Evolutionary conservation across 106 monocot species (phyloP), one percentile per base, ranked within the genome.

Genomic region (Alisma plantagoaquatica): DNA sequence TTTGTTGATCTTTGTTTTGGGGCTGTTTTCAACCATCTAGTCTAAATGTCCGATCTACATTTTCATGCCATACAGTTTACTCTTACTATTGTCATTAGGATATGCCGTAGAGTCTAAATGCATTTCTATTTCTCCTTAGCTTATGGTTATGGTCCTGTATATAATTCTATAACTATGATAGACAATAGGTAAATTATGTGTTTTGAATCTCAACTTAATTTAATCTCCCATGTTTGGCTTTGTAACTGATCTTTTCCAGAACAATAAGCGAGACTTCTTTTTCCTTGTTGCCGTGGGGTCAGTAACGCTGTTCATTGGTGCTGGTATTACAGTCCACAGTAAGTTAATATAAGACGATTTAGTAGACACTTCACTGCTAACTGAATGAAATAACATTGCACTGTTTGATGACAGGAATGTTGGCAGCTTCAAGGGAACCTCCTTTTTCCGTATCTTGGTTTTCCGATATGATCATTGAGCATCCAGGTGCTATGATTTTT

Each of bases 251-350:
- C 23, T 41, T 12, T 55, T 69, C 41, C 75, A 94, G 94, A 75
- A 61, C 64, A 88, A 87, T 64, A 94, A 77, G 45, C 75, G 94
- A 75, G 87, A 94, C 59, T 94, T 94, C 47, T 94, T 87, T 60
- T 33, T 77, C 7, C 73, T 88, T 51, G 21, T 88, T 68, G 84
- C 73, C 57, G 64, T 84, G 78, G 96, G 78, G 49, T 66, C 73
- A 4, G 28, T 71, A n/a, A 68, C 83, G 53, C 12, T 67, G 49
- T 71, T 80, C 56, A 27, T 87, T 11, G 78, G 69, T 41, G 83
- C 70, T 58, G 49, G 35, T 25, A n/a, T 76, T 59, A 61, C 79
- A 32, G 20, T 82, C 45, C 58, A 84, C 26, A 80, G 88, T 88
- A 69, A 61, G 82, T 46, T 2, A n/a, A n/a, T 33, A 19, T 23